These are phyloP conservation scores for Aspergillus hancockii DNA, from an alignment of 495 filamentous ascomycete species.

Conservation along the genomic window DNA sequence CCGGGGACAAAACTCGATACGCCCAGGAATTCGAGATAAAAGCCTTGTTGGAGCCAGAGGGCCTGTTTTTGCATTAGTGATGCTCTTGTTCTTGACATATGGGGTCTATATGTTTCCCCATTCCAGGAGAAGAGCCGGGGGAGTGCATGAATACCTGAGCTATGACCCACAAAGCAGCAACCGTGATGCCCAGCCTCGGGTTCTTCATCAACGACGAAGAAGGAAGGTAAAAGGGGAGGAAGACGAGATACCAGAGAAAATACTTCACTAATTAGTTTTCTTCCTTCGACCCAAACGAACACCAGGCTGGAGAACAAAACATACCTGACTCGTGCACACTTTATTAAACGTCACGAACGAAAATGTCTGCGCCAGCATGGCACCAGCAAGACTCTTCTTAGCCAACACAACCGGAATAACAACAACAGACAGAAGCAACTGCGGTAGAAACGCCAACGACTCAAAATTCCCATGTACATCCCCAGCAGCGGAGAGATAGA, in stretches of 20 bases:
- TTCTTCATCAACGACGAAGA: conserved; percentile 66
- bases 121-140: too few species aligned
- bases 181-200: conserved; percentile 60
- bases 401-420: conserved; percentile 77
- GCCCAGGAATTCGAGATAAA: conserved; percentile 84
- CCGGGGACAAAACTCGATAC: conserved; percentile 83
- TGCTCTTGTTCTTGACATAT: neutral
- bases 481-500: conserved; percentile 77
- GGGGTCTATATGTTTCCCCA: too few species aligned
- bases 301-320: conserved; percentile 13
- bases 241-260: conserved; percentile 95
- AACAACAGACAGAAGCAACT: conserved; percentile 74
- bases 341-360: conserved; percentile 98
- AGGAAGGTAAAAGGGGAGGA: conserved; percentile 89
- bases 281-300: neutral
- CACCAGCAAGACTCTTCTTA: conserved; percentile 75
- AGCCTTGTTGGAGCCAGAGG: conserved; percentile 87
- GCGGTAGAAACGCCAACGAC: conserved; percentile 83
- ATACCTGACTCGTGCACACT: conserved; percentile 95
- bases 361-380: conserved; percentile 99
- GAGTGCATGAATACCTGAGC: conserved; percentile 52
- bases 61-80: conserved; percentile 44
- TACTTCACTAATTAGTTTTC: conserved; percentile 58
- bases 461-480: conserved; percentile 58
- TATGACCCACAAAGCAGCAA: conserved; percentile 68